A percentile compares a stretch with the other conserved stretches of the same genome.
Conservation (phyloP, 1,284 basidiomycete species). For the Peniophora sp. region DNA sequence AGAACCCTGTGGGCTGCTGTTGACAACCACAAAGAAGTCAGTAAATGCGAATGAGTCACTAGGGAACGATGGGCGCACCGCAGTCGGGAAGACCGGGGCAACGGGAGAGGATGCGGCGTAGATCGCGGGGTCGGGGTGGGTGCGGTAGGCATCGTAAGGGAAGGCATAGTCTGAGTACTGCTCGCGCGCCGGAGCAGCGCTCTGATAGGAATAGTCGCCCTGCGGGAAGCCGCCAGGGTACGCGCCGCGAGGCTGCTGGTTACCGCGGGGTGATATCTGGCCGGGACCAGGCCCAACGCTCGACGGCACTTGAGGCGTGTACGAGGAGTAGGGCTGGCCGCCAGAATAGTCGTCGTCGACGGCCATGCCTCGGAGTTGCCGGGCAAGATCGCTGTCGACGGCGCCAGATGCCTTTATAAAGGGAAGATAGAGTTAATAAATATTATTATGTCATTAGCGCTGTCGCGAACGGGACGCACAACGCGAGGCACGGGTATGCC, state of each 20-base stretch:
- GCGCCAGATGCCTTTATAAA: constrained; percentile 32
- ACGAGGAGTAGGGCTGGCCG: constrained; percentile 17
- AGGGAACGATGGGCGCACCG: constrained; percentile 24
- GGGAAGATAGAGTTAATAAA: constrained; percentile 1
- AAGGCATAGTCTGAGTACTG: constrained; percentile 43
- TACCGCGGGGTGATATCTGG: constrained; percentile 24
- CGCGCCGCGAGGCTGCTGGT: constrained; percentile 36
- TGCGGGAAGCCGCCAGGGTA: constrained; percentile 42
- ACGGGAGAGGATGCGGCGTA: constrained; percentile 29
- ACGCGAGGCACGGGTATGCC: constrained; percentile 32
- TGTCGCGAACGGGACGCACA: constrained; percentile 23
- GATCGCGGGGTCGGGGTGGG: constrained; percentile 39
- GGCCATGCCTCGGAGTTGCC: constrained; percentile 56
- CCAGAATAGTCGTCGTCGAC: constrained; percentile 52
- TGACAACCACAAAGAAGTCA: constrained; percentile 28
- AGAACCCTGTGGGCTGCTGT: constrained; percentile 49
- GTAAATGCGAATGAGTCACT: constrained; percentile 32
- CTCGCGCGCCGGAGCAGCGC: constrained; percentile 31
- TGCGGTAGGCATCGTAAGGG: constrained; percentile 48
- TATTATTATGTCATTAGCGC: constrained; percentile 10
- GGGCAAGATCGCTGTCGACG: constrained; percentile 46
- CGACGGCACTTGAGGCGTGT: constrained; percentile 14
- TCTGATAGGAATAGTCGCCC: constrained; percentile 53
- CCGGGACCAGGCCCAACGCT: not conserved
- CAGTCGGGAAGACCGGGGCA: no score